phyloP scores from a whole-genome alignment of 768 basidiomycete species.

The Phaeotremella skinneri region DNA sequence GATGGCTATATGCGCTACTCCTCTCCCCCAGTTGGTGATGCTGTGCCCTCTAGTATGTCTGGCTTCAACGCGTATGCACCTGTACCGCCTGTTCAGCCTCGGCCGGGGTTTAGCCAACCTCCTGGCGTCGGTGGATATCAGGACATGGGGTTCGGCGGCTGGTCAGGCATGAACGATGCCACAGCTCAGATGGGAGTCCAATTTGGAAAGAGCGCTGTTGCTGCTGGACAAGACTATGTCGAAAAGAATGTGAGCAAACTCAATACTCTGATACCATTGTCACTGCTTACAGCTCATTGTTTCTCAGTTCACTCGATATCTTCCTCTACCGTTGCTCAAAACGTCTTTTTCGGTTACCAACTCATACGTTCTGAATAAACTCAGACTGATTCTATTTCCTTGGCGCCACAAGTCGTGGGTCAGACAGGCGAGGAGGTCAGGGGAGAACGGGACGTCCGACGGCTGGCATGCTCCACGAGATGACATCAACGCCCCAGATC shows the following conservation, averaged over 20 bases:
- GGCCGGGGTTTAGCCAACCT: constrained; percentile 20
- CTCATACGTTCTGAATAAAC: constrained; percentile 86
- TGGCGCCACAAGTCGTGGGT: constrained; percentile 91
- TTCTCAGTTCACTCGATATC: constrained; percentile 69
- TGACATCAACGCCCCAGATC: constrained; percentile 91
- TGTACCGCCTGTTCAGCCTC: constrained; percentile 13
- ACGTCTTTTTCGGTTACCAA: constrained; percentile 96
- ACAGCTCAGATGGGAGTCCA: constrained; percentile 97
- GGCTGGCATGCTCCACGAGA: constrained; percentile 83
- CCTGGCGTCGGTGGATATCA: constrained; percentile 10
- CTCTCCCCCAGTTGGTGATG: constrained; percentile 38
- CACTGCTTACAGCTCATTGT: constrained; percentile 6
- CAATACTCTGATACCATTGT: background rate
- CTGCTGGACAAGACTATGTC: constrained; percentile 92
- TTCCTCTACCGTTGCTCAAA: constrained; percentile 74
- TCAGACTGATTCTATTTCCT: constrained; percentile 85
- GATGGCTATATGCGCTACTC: constrained; percentile 47
- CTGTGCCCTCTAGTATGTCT: constrained; percentile 6
- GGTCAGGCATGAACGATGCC: constrained; percentile 78
- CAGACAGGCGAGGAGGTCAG: constrained; percentile 62
- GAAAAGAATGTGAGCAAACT: constrained; percentile 74
- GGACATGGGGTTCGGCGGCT: constrained; percentile 28
- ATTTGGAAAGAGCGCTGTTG: constrained; percentile 83
- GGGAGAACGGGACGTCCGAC: constrained; percentile 59
- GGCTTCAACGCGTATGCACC: constrained; percentile 32